A percentile compares a stretch with the other conserved stretches of the same genome.
These are phyloP conservation scores for Suillus luteus DNA, from an alignment of 768 basidiomycete genomes.

Conservation along the genomic window DNA sequence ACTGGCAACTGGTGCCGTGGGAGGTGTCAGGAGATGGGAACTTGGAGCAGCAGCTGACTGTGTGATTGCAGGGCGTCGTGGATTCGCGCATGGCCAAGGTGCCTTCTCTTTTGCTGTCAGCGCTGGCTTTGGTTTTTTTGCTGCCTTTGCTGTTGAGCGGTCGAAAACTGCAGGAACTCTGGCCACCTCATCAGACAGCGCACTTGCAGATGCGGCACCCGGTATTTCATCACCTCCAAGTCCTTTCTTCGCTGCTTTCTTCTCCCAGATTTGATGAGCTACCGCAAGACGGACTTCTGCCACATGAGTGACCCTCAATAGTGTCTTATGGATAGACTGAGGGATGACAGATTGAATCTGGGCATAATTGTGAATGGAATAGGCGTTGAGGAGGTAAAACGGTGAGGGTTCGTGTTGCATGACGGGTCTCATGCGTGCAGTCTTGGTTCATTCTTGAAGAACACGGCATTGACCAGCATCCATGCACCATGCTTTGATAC, in stretches of 20 bases:
- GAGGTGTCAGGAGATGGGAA: background rate
- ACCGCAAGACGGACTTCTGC: background rate
- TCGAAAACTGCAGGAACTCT: background rate
- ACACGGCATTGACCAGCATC: background rate
- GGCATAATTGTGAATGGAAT: slow-evolving; percentile 8
- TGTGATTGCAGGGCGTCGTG: background rate
- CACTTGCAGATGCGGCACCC: background rate
- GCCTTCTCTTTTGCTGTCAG: slow-evolving; percentile 1
- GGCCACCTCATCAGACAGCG: background rate
- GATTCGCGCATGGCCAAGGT: background rate
- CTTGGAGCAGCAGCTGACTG: background rate
- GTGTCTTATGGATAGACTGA: background rate
- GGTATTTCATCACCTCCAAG: background rate
- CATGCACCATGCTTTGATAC: background rate
- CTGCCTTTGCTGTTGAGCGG: background rate
- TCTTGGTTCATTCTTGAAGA: background rate
- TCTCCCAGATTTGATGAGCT: background rate
- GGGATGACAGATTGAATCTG: slow-evolving; percentile 10
- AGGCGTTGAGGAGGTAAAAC: background rate
- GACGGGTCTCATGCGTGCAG: background rate
- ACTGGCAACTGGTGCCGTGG: no score
- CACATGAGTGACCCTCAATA: background rate
- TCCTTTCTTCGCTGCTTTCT: background rate
- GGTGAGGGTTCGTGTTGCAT: background rate
- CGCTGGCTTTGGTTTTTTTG: background rate